Percentiles rank a stretch among this genome's conserved stretches.
Conservation (phyloP, 805 yeast species). For the Metschnikowia koreensis region DNA sequence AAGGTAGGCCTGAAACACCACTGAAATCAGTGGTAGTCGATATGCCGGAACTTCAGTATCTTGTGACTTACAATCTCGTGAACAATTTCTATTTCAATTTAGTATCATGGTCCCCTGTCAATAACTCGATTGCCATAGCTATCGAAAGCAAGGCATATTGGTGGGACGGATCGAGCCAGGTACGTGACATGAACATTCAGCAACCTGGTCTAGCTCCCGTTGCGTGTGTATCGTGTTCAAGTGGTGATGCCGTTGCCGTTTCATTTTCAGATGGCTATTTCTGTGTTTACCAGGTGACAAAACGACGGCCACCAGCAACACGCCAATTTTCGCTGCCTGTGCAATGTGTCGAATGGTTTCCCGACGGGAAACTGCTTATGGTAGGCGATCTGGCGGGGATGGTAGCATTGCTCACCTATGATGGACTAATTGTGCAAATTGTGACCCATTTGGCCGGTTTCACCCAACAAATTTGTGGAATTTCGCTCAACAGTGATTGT, state of each 20-base stretch:
- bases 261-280: slow-evolving; percentile 59
- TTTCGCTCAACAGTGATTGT: slow-evolving; percentile 49
- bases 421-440: slow-evolving; percentile 15
- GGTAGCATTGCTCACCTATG: slow-evolving; percentile 42
- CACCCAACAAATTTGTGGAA: slow-evolving; percentile 41
- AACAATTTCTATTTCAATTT: slow-evolving; percentile 79
- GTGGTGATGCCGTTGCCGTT: slow-evolving; percentile 45
- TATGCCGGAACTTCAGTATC: slow-evolving; percentile 18
- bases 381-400: slow-evolving; percentile 69
- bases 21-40: background rate
- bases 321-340: slow-evolving; percentile 23
- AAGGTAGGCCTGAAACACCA: too few species aligned
- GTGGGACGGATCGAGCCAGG: slow-evolving; percentile 52
- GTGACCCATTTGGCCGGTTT: slow-evolving; percentile 26
- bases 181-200: slow-evolving; percentile 44
- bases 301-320: slow-evolving; percentile 32
- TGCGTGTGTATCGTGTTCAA: slow-evolving; percentile 58
- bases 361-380: slow-evolving; percentile 41
- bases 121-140: slow-evolving; percentile 63
- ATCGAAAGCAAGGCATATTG: slow-evolving; percentile 55
- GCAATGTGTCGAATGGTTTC: slow-evolving; percentile 62
- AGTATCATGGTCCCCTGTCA: slow-evolving; percentile 63
- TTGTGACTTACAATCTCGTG: slow-evolving; percentile 42
- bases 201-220: slow-evolving; percentile 26
- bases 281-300: slow-evolving; percentile 39